A percentile compares a stretch with the other conserved stretches of the same genome.
Evolutionary conservation across 1,139 yeast species (phyloP).

Genomic region (Hyphopichia khmerensis): DNA sequence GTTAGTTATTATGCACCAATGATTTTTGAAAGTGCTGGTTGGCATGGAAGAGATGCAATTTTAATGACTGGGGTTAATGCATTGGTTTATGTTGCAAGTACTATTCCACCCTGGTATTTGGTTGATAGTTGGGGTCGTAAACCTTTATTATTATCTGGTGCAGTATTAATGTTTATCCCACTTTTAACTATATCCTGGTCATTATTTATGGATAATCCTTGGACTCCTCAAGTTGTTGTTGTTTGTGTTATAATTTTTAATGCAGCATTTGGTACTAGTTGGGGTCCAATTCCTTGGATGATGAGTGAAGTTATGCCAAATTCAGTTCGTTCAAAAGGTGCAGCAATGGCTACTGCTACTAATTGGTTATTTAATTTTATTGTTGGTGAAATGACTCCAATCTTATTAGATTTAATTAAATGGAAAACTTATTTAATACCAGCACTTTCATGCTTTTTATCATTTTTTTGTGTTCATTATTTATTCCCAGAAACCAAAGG

Average conservation of each 20-base stretch:
- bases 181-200: conserved; percentile 66
- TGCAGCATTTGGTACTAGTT: conserved; percentile 82
- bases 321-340: conserved; percentile 87
- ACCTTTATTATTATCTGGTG: conserved; percentile 75
- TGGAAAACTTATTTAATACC: conserved; percentile 86
- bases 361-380: conserved; percentile 94
- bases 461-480: conserved; percentile 54
- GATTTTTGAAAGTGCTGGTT: conserved; percentile 93
- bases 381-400: conserved; percentile 90
- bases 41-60: conserved; percentile 85
- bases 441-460: conserved; percentile 70
- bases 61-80: conserved; percentile 93
- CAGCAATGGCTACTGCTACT: conserved; percentile 86
- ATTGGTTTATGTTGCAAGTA: conserved; percentile 67
- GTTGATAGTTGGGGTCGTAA: conserved; percentile 92
- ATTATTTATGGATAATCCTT: conserved; percentile 54
- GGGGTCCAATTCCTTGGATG: conserved; percentile 98
- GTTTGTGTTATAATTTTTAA: conserved; percentile 74
- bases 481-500: conserved; percentile 59
- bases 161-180: conserved; percentile 74
- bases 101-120: conserved; percentile 88
- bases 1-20: conserved; percentile 91
- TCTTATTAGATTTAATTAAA: conserved; percentile 69
- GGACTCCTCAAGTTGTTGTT: conserved; percentile 75
- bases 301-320: conserved; percentile 89